A percentile compares a stretch with the other conserved stretches of the same genome.
Conservation (phyloP, 306 rosid genomes). For the Trifolium pratense region DNA sequence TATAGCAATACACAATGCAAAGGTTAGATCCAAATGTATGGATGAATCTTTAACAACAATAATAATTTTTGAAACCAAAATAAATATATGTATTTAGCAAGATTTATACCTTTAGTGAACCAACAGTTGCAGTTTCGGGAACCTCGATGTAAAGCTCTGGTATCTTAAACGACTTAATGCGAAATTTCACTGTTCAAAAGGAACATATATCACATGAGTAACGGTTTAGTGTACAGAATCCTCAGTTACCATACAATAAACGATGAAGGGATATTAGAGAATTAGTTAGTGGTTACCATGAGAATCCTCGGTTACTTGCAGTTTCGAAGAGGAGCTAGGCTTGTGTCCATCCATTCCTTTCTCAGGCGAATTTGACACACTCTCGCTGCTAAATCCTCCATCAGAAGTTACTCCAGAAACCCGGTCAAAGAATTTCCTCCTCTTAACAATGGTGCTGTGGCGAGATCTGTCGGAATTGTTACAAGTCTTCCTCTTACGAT, state of each 20-base stretch:
- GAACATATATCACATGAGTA: conserved; percentile 36
- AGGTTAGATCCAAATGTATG: not conserved
- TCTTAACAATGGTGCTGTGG: conserved; percentile 57
- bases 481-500: conserved; percentile 71
- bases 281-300: conserved; percentile 55
- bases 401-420: conserved; percentile 71
- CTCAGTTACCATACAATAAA: conserved; percentile 4
- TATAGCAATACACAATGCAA: conserved; percentile 17
- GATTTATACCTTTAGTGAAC: conserved; percentile 76
- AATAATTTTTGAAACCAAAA: not conserved
- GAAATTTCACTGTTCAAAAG: conserved; percentile 71
- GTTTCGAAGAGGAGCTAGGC: conserved; percentile 50
- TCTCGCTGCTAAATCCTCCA: conserved; percentile 92
- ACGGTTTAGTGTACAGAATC: conserved; percentile 31
- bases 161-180: conserved; percentile 78
- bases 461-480: conserved; percentile 57
- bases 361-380: conserved; percentile 85
- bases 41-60: conserved; percentile 16
- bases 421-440: conserved; percentile 68
- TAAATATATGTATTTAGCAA: conserved; percentile 1
- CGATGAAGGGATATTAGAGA: conserved; percentile 25
- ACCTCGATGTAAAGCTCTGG: conserved; percentile 94
- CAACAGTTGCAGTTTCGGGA: conserved; percentile 83
- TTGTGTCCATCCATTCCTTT: conserved; percentile 54
- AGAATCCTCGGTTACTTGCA: conserved; percentile 66